Evolutionary conservation across 2,329 filamentous ascomycete genomes (phyloP), one percentile per base, ranked within the genome.

Genomic region (Grosmannia clavigera): DNA sequence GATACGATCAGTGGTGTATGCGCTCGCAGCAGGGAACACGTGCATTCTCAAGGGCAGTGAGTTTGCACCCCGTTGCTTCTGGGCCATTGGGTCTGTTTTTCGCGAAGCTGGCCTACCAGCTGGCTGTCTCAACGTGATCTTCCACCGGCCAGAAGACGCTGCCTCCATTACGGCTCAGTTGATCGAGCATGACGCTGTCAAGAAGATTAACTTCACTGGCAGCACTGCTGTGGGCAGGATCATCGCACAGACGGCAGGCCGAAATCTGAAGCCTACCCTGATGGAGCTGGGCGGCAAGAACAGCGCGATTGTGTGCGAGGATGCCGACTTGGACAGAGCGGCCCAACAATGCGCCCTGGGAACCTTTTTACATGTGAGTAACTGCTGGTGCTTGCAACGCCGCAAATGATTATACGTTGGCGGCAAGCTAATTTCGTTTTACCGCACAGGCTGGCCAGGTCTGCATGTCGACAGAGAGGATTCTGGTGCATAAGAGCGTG

Each of bases 151-250:
- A 60, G 78, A 83, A 60, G 81, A 87, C 65, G 90, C 88, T 0
- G 78, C 85, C 0, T 76, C 78, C 14, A 76, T 92, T 38, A 92
- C 88, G 0, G 78, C 78, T 33, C 75, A 82, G 1, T 71, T 94
- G 35, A 88, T 95, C 64, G 79, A 82, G 55, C 77, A 88, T 66
- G 81, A 81, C 0, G 75, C 77, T 0, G 74, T 95, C 60, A 86
- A 84, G 70, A 95, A 95, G 75, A 78, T 95, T 70, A 94, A 90
- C 74, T 95, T 95, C 72, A 95, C 90, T 0, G 90, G 90, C 40
- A 87, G 82, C 67, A 91, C 89, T 0, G 71, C 71, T 0, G 85
- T 94, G 0, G 90, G 90, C 1, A 80, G 83, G 38, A 86, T 90
- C 68, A 83, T 95, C 61, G 87, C 83, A 11, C 76, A 78, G 25